These are phyloP conservation scores for Spathaspora sp. DNA, from an alignment of 805 yeast genomes.

Conservation along the genomic window DNA sequence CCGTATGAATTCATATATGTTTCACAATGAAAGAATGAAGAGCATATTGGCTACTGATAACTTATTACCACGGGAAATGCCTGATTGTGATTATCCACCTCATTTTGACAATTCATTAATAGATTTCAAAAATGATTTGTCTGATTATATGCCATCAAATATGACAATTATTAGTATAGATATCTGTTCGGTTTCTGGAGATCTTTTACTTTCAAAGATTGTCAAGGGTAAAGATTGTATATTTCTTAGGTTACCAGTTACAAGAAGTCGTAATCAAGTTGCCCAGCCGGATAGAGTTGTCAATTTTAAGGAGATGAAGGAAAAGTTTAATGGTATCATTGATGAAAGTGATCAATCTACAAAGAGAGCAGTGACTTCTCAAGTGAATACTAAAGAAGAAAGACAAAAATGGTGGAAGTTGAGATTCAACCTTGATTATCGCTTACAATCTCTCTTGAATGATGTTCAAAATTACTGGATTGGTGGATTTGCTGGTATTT, in stretches of 20 bases:
- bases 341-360: slow-evolving; percentile 60
- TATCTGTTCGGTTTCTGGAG: slow-evolving; percentile 53
- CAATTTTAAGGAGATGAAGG: slow-evolving; percentile 42
- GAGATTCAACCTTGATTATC: slow-evolving; percentile 58
- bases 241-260: slow-evolving; percentile 57
- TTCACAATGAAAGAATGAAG: slow-evolving; percentile 16
- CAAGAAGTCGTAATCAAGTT: slow-evolving; percentile 44
- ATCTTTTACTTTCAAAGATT: slow-evolving; percentile 50
- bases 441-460: slow-evolving; percentile 49
- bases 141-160: slow-evolving; percentile 15
- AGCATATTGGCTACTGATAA: slow-evolving; percentile 7
- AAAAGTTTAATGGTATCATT: slow-evolving; percentile 43
- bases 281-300: slow-evolving; percentile 10
- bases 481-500: slow-evolving; percentile 70
- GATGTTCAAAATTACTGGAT: slow-evolving; percentile 67
- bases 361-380: slow-evolving; percentile 46
- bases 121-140: slow-evolving; percentile 8
- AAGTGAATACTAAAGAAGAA: slow-evolving; percentile 53
- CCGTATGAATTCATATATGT: slow-evolving; percentile 15
- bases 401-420: slow-evolving; percentile 76
- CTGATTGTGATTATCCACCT: background rate
- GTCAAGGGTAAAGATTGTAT: slow-evolving; percentile 35
- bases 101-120: slow-evolving; percentile 6
- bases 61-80: slow-evolving; percentile 10
- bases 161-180: slow-evolving; percentile 67